Evolutionary conservation across 345 rosid species (phyloP), one percentile per base, ranked within the genome.

Genomic region (Excoecaria cochinchinensis): DNA sequence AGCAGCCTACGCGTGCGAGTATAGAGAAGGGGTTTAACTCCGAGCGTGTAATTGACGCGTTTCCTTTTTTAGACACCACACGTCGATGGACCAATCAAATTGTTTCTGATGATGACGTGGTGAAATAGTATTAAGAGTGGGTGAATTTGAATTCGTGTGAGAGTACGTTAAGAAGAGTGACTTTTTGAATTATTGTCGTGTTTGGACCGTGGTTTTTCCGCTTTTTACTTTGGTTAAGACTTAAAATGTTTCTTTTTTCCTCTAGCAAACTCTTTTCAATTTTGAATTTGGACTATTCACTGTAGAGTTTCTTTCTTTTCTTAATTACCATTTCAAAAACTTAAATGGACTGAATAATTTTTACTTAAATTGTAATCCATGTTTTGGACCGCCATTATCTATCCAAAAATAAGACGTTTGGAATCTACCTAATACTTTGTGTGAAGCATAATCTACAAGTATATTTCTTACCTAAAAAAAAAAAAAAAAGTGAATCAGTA

Each of bases 11-110:
- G 56, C 73, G 56, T 38, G 80, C 44, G 79, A 42, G 79, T 78
- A 31, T 0, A 24, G 10, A 25, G 46, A 55, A 0, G 0, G 0
- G 0, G 3, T 21, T 1, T 0, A 39, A 79, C 56, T 76, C 75
- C 77, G 83, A 77, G 6, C 9, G 12, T 4, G 14, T 15, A 59
- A 4, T 5, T 42, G 19, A 17, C 53, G 24, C 53, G 66, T 39
- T 10, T 39, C 46, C 24, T 56, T 57, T 55, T 19, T 40, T 62
- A 17, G n/a, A 47, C 17, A 2, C 12, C 1, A 65, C 87, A 82
- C 85, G 86, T 85, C 65, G 72, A 61, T 13, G 21, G 53, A 13
- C 89, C 82, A 84, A 81, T 85, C 67, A 80, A 8, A 56, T 74
- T 19, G 59, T 22, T 68, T 60, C 10, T 0, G 0, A 0, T 17